Evolutionary conservation across 2,329 filamentous ascomycete species (phyloP).

Genomic region (Geosmithia morbida): DNA sequence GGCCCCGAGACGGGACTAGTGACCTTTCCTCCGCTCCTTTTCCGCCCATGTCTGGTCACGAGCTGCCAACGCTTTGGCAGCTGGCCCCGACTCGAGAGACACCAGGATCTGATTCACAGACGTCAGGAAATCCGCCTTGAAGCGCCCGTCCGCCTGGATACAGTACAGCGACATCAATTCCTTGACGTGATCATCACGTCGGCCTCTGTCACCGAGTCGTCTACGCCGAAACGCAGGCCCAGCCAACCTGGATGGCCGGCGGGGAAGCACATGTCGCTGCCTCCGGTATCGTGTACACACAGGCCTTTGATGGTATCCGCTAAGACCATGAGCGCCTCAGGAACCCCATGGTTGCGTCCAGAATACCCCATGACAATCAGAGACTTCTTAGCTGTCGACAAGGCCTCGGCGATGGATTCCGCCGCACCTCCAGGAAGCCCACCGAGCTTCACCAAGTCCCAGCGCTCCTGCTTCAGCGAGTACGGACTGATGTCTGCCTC

Average conservation of each 20-base stretch:
- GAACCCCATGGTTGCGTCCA: slow-evolving; percentile 52
- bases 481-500: slow-evolving; percentile 72
- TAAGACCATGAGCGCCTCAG: slow-evolving; percentile 48
- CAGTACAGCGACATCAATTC: slow-evolving; percentile 66
- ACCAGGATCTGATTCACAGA: slow-evolving; percentile 56
- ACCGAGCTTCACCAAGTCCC: slow-evolving; percentile 56
- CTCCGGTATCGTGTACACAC: slow-evolving; percentile 60
- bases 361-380: slow-evolving; percentile 57
- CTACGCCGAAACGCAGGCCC: slow-evolving; percentile 59
- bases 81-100: slow-evolving; percentile 25
- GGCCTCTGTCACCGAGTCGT: slow-evolving; percentile 59
- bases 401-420: slow-evolving; percentile 41
- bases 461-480: slow-evolving; percentile 50
- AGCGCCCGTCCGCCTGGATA: slow-evolving; percentile 49
- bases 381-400: slow-evolving; percentile 50
- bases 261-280: slow-evolving; percentile 72
- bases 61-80: slow-evolving; percentile 9
- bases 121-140: slow-evolving; percentile 48
- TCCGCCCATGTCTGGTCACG: slow-evolving; percentile 10
- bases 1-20: slow-evolving; percentile 41
- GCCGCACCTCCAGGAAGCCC: slow-evolving; percentile 39
- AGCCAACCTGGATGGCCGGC: slow-evolving; percentile 53
- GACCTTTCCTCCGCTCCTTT: slow-evolving; percentile 37
- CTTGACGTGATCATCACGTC: slow-evolving; percentile 68
- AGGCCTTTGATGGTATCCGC: slow-evolving; percentile 55